These are phyloP conservation scores for sorghum (Sorghum bicolor) DNA, from an alignment of 176 grass and related monocot species.

Conservation along the genomic window DNA sequence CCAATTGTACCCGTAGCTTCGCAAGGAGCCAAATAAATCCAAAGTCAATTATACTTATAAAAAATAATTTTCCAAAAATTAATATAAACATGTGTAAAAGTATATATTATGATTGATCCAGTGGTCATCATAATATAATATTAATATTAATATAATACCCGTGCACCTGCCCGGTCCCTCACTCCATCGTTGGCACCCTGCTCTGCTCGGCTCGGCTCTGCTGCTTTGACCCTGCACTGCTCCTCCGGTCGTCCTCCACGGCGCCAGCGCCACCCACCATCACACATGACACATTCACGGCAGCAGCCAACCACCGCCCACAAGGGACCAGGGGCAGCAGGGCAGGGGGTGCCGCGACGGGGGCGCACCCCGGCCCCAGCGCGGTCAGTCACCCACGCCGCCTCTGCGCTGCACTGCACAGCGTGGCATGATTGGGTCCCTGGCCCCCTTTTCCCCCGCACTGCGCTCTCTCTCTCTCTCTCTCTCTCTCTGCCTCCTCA, in stretches of 20 bases:
- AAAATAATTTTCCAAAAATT: too few species aligned
- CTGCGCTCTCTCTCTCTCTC: too few species aligned
- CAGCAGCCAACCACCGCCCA: background rate
- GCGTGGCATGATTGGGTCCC: slow-evolving; percentile 52
- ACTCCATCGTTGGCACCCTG: too few species aligned
- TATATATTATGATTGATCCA: too few species aligned
- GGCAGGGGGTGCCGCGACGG: background rate
- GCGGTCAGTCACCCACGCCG: slow-evolving; percentile 7
- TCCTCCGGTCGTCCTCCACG: background rate
- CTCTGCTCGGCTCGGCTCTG: too few species aligned
- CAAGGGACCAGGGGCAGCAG: background rate
- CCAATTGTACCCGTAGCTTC: too few species aligned
- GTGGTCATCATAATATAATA: too few species aligned
- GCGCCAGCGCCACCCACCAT: background rate
- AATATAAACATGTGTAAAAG: too few species aligned
- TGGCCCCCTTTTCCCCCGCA: slow-evolving; percentile 27
- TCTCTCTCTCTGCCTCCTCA: background rate
- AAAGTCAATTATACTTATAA: too few species aligned
- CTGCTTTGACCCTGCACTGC: background rate
- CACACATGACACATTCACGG: background rate
- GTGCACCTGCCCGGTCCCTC: too few species aligned
- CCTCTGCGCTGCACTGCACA: slow-evolving; percentile 28
- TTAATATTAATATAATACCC: too few species aligned
- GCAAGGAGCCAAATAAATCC: too few species aligned
- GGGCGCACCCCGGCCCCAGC: background rate